A percentile compares a stretch with the other conserved stretches of the same genome.
These are phyloP conservation scores for Lentinula novae-zelandiae DNA, from an alignment of 1,284 basidiomycete species.

Conservation along the genomic window DNA sequence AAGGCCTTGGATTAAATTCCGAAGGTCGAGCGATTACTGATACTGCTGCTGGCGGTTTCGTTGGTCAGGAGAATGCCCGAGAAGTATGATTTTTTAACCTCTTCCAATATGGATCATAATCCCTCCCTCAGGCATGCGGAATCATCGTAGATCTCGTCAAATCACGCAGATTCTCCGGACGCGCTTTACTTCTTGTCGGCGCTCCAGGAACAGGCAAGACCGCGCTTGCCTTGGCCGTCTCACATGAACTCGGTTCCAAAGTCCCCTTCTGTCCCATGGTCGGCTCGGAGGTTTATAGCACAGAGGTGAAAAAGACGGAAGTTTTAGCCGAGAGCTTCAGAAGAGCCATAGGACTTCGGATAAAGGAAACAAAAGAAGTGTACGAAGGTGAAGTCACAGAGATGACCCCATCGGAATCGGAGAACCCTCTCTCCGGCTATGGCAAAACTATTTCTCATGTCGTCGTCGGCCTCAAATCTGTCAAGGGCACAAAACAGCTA, in stretches of 20 bases:
- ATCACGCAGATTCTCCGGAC: slow-evolving; percentile 88
- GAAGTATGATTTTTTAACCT: slow-evolving; percentile 57
- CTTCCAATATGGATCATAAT: slow-evolving; percentile 7
- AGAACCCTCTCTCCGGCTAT: slow-evolving; percentile 95
- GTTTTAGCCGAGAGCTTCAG: slow-evolving; percentile 96
- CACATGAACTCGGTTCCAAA: slow-evolving; percentile 91
- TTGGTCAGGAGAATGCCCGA: slow-evolving; percentile 87
- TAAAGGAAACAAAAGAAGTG: slow-evolving; percentile 98
- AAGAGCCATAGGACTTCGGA: slow-evolving; percentile 90
- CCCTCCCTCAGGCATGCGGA: slow-evolving; percentile 72
- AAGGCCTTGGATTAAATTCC: slow-evolving; percentile 87
- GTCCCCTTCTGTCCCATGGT: slow-evolving; percentile 99
- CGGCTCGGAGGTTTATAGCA: slow-evolving; percentile 94
- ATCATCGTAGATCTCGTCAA: slow-evolving; percentile 90
- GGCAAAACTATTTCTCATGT: slow-evolving; percentile 99
- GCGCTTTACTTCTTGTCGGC: slow-evolving; percentile 84
- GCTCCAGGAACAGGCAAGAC: slow-evolving; percentile 96
- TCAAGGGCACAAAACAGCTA: slow-evolving; percentile 97
- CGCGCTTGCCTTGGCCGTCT: slow-evolving; percentile 89
- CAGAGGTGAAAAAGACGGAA: slow-evolving; percentile 99
- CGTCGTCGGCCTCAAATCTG: slow-evolving; percentile 94
- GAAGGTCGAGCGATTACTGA: slow-evolving; percentile 79
- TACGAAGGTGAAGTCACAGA: slow-evolving; percentile 99
- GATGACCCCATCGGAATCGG: slow-evolving; percentile 91
- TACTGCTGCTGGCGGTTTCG: slow-evolving; percentile 72